Conservation (phyloP, 805 yeast genomes). For the Saccharomycopsis babjevae region DNA sequence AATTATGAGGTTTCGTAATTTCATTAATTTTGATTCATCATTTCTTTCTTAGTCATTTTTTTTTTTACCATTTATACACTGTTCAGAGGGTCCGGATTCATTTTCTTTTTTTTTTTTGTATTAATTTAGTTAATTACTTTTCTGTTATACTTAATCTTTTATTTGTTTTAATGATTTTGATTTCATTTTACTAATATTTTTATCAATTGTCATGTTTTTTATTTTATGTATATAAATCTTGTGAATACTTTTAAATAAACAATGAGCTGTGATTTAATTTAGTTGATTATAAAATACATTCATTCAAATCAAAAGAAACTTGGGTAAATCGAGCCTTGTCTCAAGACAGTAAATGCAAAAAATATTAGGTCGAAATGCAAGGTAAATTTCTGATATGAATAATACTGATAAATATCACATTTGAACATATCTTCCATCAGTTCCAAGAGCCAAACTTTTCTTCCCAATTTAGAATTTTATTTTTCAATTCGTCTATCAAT, state of each 20-base stretch:
- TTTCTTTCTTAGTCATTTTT: neutral
- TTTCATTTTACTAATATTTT: neutral
- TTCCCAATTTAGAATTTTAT: constrained; percentile 70
- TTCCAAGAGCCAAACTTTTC: constrained; percentile 45
- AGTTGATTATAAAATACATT: too few relatives aligned
- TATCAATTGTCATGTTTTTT: neutral
- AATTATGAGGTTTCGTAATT: constrained; percentile 4
- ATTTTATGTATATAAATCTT: neutral
- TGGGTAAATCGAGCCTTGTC: too few relatives aligned
- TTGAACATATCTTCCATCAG: neutral
- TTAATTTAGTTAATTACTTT: neutral
- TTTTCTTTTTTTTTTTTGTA: neutral
- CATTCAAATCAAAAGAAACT: too few relatives aligned
- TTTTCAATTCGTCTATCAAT: constrained; percentile 64
- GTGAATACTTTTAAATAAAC: neutral
- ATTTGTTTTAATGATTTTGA: too few relatives aligned
- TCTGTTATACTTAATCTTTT: neutral
- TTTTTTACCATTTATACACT: neutral
- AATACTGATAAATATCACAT: too few relatives aligned
- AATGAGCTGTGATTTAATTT: too few relatives aligned
- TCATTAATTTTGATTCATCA: neutral
- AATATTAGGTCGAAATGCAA: too few relatives aligned
- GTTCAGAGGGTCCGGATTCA: neutral
- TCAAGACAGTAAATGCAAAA: too few relatives aligned
- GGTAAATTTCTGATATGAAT: too few relatives aligned